These are phyloP conservation scores for Neurospora sublineolata DNA, from an alignment of 495 filamentous ascomycete genomes.

Conservation along the genomic window DNA sequence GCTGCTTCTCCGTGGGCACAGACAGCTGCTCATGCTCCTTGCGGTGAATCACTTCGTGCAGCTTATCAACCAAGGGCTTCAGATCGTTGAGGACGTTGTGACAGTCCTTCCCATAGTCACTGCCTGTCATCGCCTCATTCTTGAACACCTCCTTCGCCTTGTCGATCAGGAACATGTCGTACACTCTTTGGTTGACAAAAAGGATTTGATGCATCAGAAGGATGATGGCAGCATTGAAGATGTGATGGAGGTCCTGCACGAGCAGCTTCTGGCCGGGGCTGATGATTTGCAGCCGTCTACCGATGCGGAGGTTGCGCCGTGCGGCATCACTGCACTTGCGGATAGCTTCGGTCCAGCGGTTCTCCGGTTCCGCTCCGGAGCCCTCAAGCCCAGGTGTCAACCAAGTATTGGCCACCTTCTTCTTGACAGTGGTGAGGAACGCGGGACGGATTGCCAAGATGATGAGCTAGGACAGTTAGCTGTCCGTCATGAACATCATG, in stretches of 20 bases:
- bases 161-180: constrained; percentile 13
- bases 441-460: constrained; percentile 30
- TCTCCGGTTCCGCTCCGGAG: constrained; percentile 8
- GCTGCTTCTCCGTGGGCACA: constrained; percentile 5
- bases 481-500: not conserved
- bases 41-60: constrained; percentile 14
- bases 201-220: constrained; percentile 28
- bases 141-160: constrained; percentile 21
- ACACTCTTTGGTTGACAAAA: constrained; percentile 16
- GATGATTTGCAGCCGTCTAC: constrained; percentile 13
- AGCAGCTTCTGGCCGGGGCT: constrained; percentile 17
- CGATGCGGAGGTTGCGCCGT: constrained; percentile 24
- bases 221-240: constrained; percentile 35
- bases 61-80: constrained; percentile 7
- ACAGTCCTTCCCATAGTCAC: constrained; percentile 19
- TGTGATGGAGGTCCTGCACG: constrained; percentile 27
- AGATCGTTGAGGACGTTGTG: constrained; percentile 16
- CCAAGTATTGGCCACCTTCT: constrained; percentile 18
- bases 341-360: constrained; percentile 11
- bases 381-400: constrained; percentile 6
- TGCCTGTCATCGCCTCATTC: constrained; percentile 13
- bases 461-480: constrained; percentile 19
- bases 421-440: constrained; percentile 28
- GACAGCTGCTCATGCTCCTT: not conserved
- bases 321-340: constrained; percentile 23